phyloP scores from a whole-genome alignment of 805 yeast genomes.

The Ogataea kodamae region DNA sequence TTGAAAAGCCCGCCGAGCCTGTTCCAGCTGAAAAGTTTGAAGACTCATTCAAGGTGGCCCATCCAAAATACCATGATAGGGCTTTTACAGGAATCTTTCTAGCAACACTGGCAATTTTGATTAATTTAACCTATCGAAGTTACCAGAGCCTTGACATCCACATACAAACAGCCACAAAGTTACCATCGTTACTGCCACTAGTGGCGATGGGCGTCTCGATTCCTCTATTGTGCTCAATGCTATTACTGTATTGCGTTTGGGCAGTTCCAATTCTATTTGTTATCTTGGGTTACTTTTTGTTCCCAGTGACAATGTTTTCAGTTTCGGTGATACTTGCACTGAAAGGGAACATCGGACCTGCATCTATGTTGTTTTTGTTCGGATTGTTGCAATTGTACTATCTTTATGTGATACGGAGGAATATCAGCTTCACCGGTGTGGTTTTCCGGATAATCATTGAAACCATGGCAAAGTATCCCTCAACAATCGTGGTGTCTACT shows the following conservation, averaged over 20 bases:
- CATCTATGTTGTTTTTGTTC: slow-evolving; percentile 18
- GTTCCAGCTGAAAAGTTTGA: slow-evolving; percentile 45
- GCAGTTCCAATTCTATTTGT: slow-evolving; percentile 29
- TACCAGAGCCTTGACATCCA: neutral
- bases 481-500: slow-evolving; percentile 50
- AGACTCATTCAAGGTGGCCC: slow-evolving; percentile 61
- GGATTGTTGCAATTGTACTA: slow-evolving; percentile 24
- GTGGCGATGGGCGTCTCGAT: slow-evolving; percentile 14
- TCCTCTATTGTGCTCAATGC: slow-evolving; percentile 24
- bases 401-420: slow-evolving; percentile 24
- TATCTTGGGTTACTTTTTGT: slow-evolving; percentile 26
- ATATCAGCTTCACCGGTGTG: slow-evolving; percentile 29
- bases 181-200: slow-evolving; percentile 8
- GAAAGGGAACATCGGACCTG: slow-evolving; percentile 20
- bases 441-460: slow-evolving; percentile 51
- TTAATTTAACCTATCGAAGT: neutral
- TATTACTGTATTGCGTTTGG: slow-evolving; percentile 24
- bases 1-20: slow-evolving; percentile 32
- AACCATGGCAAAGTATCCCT: slow-evolving; percentile 71
- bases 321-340: slow-evolving; percentile 19
- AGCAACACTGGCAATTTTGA: slow-evolving; percentile 20
- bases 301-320: slow-evolving; percentile 28
- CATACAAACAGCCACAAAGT: slow-evolving; percentile 2
- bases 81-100: slow-evolving; percentile 55
- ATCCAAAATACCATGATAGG: slow-evolving; percentile 68